Evolutionary conservation across 805 yeast genomes (phyloP), one percentile per base, ranked within the genome.

Genomic region (Pichia paraexigua): DNA sequence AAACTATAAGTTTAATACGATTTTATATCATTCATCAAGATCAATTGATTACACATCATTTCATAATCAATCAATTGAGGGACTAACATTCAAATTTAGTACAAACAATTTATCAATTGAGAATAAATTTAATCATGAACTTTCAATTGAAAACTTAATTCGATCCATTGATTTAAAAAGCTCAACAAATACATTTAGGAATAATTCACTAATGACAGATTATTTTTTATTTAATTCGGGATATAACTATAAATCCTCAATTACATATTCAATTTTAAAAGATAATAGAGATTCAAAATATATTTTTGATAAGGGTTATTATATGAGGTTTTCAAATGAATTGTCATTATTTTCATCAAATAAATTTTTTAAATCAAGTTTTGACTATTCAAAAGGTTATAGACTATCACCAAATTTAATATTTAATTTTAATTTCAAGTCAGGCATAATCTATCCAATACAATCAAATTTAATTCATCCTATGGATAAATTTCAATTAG

Each of bases 401-500:
- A 57, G 58, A 30, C 8, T 67, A 11, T 55, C 47, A 20, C 41
- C 54, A 9, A 43, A 49, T 15, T 25, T 61, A 52, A 49, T 63
- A 52, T 46, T 56, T 62, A 50, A 65, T 37, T 41, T 62, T 1
- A 56, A 58, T 7, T 55, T 63, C 8, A 62, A 60, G 48, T 45
- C 61, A 1, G 73, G 73, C 2, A 28, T 64, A 9, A 54, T 64
- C 2, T 58, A 53, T 43, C 43, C 60, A 13, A 40, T 62, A 7
- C 25, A 47, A 18, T 53, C 51, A 11, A 53, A 55, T 22, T 54
- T 55, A 3, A 55, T 71, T 15, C 72, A 67, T 56, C 65, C 79
- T 9, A 67, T 79, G 66, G 84, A 79, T 60, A 65, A 80, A 45
- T 79, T 78, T 52, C 76, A 72, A 58, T 65, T 74, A 3, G 84